phyloP scores from a whole-genome alignment of 306 rosid species.

The Trifolium pratense region DNA sequence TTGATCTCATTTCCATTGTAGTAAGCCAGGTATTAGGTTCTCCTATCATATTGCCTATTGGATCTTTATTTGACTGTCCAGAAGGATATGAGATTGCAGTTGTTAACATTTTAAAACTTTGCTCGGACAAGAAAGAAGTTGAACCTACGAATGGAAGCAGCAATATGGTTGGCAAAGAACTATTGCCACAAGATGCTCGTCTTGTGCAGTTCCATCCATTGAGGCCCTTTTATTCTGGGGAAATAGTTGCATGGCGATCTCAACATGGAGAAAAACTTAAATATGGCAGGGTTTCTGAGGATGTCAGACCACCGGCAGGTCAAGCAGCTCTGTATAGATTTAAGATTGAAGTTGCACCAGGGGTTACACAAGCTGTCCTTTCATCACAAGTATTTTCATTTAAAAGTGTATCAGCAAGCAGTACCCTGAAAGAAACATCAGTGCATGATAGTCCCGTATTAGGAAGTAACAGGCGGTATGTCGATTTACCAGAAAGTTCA shows the following conservation, averaged over 20 bases:
- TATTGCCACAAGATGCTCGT: conserved; percentile 86
- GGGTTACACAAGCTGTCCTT: conserved; percentile 62
- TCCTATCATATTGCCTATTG: conserved; percentile 82
- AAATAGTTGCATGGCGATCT: conserved; percentile 97
- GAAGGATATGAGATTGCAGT: conserved; percentile 82
- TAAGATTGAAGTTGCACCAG: conserved; percentile 74
- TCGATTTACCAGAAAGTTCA: conserved; percentile 60
- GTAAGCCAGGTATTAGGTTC: conserved; percentile 90
- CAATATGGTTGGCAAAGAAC: conserved; percentile 76
- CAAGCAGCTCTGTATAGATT: conserved; percentile 93
- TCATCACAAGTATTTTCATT: conserved; percentile 92
- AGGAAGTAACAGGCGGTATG: conserved; percentile 37
- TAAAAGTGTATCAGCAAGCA: conserved; percentile 69
- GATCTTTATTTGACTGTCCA: conserved; percentile 82
- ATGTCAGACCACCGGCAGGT: conserved; percentile 89
- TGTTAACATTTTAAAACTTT: conserved; percentile 74
- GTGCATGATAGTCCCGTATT: conserved; percentile 47
- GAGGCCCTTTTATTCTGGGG: conserved; percentile 93
- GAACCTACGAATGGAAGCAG: conserved; percentile 61
- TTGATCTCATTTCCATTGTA: conserved; percentile 80
- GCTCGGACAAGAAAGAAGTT: conserved; percentile 79
- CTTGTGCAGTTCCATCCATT: conserved; percentile 94
- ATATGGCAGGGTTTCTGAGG: conserved; percentile 84
- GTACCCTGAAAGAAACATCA: conserved; percentile 48
- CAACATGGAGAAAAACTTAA: conserved; percentile 90